These are phyloP conservation scores for Rhynchospora tenuis DNA, from an alignment of 176 grass and related monocot species.

Conservation along the genomic window DNA sequence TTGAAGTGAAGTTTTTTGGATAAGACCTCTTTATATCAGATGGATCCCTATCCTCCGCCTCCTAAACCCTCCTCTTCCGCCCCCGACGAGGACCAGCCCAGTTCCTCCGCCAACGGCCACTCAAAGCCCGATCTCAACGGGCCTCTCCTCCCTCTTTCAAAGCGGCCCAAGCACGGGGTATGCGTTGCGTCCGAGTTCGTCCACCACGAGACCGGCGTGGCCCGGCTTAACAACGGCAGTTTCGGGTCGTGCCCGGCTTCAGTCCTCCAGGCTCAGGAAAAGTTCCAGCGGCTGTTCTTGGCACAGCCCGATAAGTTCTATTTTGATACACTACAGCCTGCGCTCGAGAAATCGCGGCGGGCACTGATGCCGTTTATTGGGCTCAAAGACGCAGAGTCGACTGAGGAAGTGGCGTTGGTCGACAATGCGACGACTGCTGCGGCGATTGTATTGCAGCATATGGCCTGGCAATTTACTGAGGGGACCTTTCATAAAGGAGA, in stretches of 20 bases:
- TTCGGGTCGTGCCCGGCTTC: constrained; percentile 78
- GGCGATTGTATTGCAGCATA: constrained; percentile 82
- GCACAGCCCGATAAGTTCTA: constrained; percentile 84
- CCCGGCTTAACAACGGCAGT: constrained; percentile 95
- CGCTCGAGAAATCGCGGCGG: constrained; percentile 45
- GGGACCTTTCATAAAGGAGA: constrained; percentile 54
- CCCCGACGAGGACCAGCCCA: neutral
- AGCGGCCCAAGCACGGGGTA: neutral
- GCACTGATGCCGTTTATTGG: constrained; percentile 39
- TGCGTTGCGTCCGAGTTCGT: constrained; percentile 47
- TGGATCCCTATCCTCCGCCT: constrained; percentile 14
- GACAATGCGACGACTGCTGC: constrained; percentile 94
- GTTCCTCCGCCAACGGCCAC: neutral
- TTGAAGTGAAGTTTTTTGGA: neutral
- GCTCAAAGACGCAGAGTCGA: constrained; percentile 35
- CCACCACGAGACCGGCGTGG: constrained; percentile 58
- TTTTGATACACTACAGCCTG: constrained; percentile 60
- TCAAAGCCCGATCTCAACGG: neutral
- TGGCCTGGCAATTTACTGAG: constrained; percentile 74
- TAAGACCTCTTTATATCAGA: neutral
- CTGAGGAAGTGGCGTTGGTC: constrained; percentile 61
- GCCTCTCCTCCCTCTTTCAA: neutral
- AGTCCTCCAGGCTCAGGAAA: constrained; percentile 52
- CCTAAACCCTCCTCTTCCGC: neutral
- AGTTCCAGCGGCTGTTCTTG: constrained; percentile 66